phyloP scores from a whole-genome alignment of 768 basidiomycete species.

The Lactifluus pinguis region DNA sequence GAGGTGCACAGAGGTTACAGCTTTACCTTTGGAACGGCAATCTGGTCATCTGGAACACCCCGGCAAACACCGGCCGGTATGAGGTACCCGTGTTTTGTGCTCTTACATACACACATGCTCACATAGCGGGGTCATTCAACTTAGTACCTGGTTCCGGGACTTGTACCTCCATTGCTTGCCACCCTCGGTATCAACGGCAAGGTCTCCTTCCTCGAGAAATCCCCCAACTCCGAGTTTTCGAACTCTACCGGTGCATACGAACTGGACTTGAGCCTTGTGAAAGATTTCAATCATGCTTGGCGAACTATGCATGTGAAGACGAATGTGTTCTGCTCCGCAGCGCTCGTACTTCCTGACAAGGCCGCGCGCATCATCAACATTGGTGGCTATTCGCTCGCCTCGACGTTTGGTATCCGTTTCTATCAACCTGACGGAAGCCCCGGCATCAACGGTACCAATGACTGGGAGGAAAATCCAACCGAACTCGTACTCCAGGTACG shows the following conservation, averaged over 20 bases:
- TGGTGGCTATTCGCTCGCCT: slow-evolving; percentile 60
- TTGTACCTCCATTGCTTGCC: slow-evolving; percentile 63
- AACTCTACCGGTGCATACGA: slow-evolving; percentile 78
- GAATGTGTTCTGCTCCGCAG: slow-evolving; percentile 74
- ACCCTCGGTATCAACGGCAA: slow-evolving; percentile 78
- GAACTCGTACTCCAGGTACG: slow-evolving; percentile 53
- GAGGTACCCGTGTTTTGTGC: slow-evolving; percentile 38
- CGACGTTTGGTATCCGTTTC: slow-evolving; percentile 66
- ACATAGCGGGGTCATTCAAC: neutral
- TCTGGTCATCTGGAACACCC: slow-evolving; percentile 57
- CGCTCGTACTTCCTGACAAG: slow-evolving; percentile 67
- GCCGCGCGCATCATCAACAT: slow-evolving; percentile 56
- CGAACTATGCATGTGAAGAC: slow-evolving; percentile 68
- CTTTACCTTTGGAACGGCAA: slow-evolving; percentile 30
- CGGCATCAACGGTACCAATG: slow-evolving; percentile 64
- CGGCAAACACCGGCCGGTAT: slow-evolving; percentile 56
- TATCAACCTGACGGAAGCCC: slow-evolving; percentile 60
- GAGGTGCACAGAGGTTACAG: slow-evolving; percentile 43
- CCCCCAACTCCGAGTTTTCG: slow-evolving; percentile 46
- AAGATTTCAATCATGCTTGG: slow-evolving; percentile 45
- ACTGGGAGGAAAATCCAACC: slow-evolving; percentile 67
- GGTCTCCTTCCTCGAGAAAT: slow-evolving; percentile 71
- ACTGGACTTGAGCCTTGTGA: slow-evolving; percentile 51
- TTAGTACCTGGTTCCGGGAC: slow-evolving; percentile 43
- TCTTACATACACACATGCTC: neutral